These are phyloP conservation scores for Stephanodiscus triporus DNA, from an alignment of 108 stramenopile genomes.

Conservation along the genomic window DNA sequence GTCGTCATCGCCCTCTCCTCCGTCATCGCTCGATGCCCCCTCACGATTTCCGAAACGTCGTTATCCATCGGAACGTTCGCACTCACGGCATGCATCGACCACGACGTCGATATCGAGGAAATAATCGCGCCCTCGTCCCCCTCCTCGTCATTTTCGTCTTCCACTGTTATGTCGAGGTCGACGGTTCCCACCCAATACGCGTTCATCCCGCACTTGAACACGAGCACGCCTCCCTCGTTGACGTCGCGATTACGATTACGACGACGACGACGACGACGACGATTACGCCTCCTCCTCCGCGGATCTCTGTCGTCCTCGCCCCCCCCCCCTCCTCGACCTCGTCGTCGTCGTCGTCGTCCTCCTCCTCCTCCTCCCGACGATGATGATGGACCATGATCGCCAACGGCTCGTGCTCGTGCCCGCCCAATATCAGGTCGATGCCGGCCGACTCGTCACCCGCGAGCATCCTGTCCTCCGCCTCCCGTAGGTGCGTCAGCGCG, in stretches of 20 bases:
- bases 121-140: not conserved
- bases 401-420: conserved; percentile 50
- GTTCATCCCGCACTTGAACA: conserved; percentile 54
- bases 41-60: conserved; percentile 26
- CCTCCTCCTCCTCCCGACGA: not conserved
- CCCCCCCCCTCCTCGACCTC: not conserved
- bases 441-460: conserved; percentile 32
- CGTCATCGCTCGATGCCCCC: conserved; percentile 25
- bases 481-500: conserved; percentile 48
- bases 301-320: not conserved
- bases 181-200: conserved; percentile 49
- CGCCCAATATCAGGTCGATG: conserved; percentile 45
- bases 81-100: conserved; percentile 41
- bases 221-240: conserved; percentile 38
- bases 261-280: not conserved
- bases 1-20: conserved; percentile 24
- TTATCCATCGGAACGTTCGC: conserved; percentile 12
- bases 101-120: conserved; percentile 41
- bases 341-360: not conserved
- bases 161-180: conserved; percentile 36
- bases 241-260: not conserved
- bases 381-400: conserved; percentile 40
- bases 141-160: not conserved
- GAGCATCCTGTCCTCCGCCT: conserved; percentile 37
- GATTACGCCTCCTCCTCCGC: not conserved